Base-by-base conservation (phyloP, 108 stramenopile genomes). In the Cylindrotheca fusiformis region DNA sequence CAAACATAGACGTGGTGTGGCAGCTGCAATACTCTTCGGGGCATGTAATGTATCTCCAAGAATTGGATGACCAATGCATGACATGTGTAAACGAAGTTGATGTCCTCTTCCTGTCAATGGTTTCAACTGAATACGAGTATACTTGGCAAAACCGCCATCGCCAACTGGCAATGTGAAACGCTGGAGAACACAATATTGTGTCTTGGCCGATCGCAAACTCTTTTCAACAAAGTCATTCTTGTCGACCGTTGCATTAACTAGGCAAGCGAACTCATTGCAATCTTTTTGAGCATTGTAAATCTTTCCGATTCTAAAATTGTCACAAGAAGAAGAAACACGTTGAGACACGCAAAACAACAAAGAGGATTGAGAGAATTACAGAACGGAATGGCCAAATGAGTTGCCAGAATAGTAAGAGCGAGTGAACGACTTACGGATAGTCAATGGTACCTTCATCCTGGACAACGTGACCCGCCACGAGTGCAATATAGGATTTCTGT, bases 401-500 rank as follows among this genome's bases (percentile, higher is more conserved):
- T n/a, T n/a, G n/a, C n/a, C n/a, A n/a, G n/a, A n/a, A n/a, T n/a
- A n/a, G n/a, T n/a, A n/a, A n/a, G n/a, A n/a, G n/a, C n/a, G n/a
- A n/a, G n/a, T n/a, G n/a, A n/a, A n/a, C n/a, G n/a, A n/a, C 84
- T 10, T 81, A 77, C 0, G 83, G 56, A 55, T 60, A 51, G 1
- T 74, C 63, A 51, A 80, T 61, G 5, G 59, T 52, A 20, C 62
- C 75, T 28, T 25, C 48, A 45, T 74, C 78, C 23, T 50, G 46
- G 3, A 46, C 57, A 14, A 80, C 46, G 27, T 59, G 60, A 21
- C 86, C 86, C 57, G 67, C 64, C 12, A 82, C 76, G 29, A 88
- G 58, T 6, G 83, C 83, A 31, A 80, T 71, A 69, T 88, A 88
- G 46, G 33, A 44, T 60, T 88, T 88, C 2, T 60, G 51, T 1